A percentile compares a stretch with the other conserved stretches of the same genome.
phyloP scores from a whole-genome alignment of 2,329 filamentous ascomycete species.

The Xylaria sp. region DNA sequence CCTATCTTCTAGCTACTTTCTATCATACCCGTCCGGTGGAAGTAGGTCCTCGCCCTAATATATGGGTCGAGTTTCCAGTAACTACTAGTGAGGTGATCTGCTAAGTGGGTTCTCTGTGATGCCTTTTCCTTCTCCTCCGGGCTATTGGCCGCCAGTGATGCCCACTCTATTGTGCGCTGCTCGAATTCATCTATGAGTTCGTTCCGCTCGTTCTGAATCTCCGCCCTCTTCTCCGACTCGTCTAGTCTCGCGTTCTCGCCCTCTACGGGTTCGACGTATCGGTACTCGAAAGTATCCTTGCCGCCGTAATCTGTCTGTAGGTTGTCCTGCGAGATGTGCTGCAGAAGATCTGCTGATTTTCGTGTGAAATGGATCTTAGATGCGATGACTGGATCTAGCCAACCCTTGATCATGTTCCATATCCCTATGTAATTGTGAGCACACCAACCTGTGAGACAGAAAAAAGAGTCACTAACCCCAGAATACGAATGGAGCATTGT shows the following conservation, averaged over 20 bases:
- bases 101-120: conserved; percentile 14
- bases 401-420: conserved; percentile 36
- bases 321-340: conserved; percentile 30
- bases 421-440: conserved; percentile 22
- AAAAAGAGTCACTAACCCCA: conserved; percentile 29
- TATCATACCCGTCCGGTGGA: conserved; percentile 28
- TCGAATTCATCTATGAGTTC: conserved; percentile 32
- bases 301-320: conserved; percentile 32
- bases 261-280: conserved; percentile 33
- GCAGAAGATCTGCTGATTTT: conserved; percentile 30
- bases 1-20: neutral
- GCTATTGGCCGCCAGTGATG: neutral
- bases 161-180: conserved; percentile 29
- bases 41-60: conserved; percentile 32
- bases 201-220: conserved; percentile 29
- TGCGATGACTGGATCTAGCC: conserved; percentile 37
- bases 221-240: conserved; percentile 19
- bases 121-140: neutral
- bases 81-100: conserved; percentile 18
- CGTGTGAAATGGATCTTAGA: conserved; percentile 39
- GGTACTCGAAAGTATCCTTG: conserved; percentile 35
- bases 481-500: conserved; percentile 40
- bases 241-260: conserved; percentile 31
- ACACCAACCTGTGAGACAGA: neutral
- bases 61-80: conserved; percentile 39